Base-by-base conservation (phyloP, 805 yeast species). In the Sugiyamaella qingdaonensis region DNA sequence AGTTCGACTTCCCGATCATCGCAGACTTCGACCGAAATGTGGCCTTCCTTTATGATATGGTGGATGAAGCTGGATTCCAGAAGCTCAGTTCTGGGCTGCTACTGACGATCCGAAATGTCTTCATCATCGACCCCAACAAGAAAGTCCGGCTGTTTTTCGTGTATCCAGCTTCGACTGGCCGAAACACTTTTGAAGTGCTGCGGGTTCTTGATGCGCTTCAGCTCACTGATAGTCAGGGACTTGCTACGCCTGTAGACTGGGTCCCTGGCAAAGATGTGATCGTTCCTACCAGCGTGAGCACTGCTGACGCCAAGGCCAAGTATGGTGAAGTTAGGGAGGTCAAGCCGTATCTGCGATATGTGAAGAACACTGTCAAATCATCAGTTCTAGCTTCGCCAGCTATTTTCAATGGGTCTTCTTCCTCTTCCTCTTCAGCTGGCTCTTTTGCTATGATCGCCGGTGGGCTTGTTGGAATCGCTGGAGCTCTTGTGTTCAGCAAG, bases 221-320 rank as follows among this genome's bases (percentile, higher is more conserved):
- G 77, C 73, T 81, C 60, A 54, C 64, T 63, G 97, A 91, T 73
- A 78, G 80, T 68, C 76, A 81, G 73, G 88, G 92, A 66, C 80
- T 90, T 60, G 94, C 88, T 57, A 90, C 97, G 44, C 96, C 96
- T 56, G 86, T 88, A 68, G 82, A 91, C 80, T 90, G 97, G 97
- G 78, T 77, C 54, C 83, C 79, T 52, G 96, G 96, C 61, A 81
- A 88, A 64, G 97, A 90, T 68, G 97, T 91, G 54, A 90, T 90
- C 69, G 86, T 91, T 58, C 97, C 95, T 67, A 95, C 96, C 60
- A 72, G 85, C 46, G 87, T 91, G 53, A 78, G 85, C 54, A 86
- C 88, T 69, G 92, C 80, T 66, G 89, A 78, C 51, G 91, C 89
- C 41, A 79, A 82, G 75, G 80, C 80, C 64, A 87, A 88, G 74